Conservation (phyloP, 1,284 basidiomycete genomes). For the Acaromyces ingoldii region DNA sequence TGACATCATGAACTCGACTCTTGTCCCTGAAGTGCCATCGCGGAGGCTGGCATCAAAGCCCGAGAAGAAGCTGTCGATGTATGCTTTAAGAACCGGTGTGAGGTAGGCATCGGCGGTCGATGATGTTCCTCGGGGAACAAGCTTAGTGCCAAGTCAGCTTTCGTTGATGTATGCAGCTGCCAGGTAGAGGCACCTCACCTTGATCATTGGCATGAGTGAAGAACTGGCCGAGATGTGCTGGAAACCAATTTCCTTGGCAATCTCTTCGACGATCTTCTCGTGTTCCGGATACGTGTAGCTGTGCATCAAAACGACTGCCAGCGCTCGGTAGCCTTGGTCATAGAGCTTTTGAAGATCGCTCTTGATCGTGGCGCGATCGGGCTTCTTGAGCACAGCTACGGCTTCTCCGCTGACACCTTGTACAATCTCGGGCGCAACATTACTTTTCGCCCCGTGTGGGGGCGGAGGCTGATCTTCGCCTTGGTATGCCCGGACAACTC, state of each 20-base stretch:
- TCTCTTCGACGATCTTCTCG: conserved; percentile 66
- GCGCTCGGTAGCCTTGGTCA: conserved; percentile 70
- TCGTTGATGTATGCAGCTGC: conserved; percentile 3
- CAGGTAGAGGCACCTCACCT: conserved; percentile 6
- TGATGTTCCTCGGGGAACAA: conserved; percentile 86
- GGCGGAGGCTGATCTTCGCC: conserved; percentile 56
- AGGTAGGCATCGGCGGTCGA: conserved; percentile 94
- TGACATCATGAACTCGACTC: conserved; percentile 51
- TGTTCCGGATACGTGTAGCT: conserved; percentile 86
- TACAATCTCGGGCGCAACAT: conserved; percentile 63
- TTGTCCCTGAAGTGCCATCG: conserved; percentile 50
- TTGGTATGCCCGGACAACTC: conserved; percentile 21
- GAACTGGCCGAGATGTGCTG: conserved; percentile 81
- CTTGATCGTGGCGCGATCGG: conserved; percentile 52
- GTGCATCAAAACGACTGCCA: conserved; percentile 82
- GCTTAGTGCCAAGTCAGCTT: conserved; percentile 48
- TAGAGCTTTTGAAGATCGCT: conserved; percentile 66
- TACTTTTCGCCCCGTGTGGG: conserved; percentile 69
- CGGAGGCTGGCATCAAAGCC: conserved; percentile 74
- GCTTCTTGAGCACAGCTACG: conserved; percentile 73
- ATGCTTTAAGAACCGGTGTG: conserved; percentile 77
- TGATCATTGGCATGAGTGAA: conserved; percentile 82
- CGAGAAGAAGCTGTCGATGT: conserved; percentile 85
- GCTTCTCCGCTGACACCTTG: conserved; percentile 84
- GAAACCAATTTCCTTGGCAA: conserved; percentile 77